Conservation (phyloP, 768 basidiomycete genomes). For the Leccinum subgranulosum region DNA sequence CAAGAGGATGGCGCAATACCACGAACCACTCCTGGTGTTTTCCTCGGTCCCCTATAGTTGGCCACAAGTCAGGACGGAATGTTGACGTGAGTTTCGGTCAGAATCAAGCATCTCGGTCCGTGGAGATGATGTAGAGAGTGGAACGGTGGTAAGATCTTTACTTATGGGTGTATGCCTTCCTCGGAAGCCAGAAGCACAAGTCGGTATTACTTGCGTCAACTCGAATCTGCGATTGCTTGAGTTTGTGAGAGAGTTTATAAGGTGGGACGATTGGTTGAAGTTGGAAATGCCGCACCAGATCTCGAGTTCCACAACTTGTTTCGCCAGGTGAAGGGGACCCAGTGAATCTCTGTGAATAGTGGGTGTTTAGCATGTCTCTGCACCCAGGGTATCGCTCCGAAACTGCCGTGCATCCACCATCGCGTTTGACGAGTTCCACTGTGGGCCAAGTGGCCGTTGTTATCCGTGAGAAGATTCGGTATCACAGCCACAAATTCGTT, state of each 20-base stretch:
- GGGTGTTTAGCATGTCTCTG: neutral
- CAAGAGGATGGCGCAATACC: neutral
- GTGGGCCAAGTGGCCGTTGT: neutral
- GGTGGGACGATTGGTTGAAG: neutral
- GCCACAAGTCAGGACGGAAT: neutral
- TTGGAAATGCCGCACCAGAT: neutral
- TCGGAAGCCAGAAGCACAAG: neutral
- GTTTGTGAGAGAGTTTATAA: neutral
- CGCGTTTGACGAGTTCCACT: too few relatives aligned
- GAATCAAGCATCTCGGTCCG: neutral
- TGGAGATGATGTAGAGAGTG: neutral
- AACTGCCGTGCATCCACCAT: neutral
- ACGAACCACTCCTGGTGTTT: neutral
- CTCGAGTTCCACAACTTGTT: neutral
- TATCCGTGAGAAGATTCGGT: neutral
- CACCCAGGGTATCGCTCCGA: neutral
- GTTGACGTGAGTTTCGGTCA: neutral
- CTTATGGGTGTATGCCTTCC: neutral
- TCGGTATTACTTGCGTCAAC: neutral
- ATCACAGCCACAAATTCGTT: constrained; percentile 11
- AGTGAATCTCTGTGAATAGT: neutral
- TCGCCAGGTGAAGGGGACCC: neutral
- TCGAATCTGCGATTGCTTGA: neutral
- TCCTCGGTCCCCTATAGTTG: constrained; percentile 1
- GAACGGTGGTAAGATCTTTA: neutral